Base-by-base conservation (phyloP, 768 basidiomycete genomes). In the Dacryopinax spathularia region DNA sequence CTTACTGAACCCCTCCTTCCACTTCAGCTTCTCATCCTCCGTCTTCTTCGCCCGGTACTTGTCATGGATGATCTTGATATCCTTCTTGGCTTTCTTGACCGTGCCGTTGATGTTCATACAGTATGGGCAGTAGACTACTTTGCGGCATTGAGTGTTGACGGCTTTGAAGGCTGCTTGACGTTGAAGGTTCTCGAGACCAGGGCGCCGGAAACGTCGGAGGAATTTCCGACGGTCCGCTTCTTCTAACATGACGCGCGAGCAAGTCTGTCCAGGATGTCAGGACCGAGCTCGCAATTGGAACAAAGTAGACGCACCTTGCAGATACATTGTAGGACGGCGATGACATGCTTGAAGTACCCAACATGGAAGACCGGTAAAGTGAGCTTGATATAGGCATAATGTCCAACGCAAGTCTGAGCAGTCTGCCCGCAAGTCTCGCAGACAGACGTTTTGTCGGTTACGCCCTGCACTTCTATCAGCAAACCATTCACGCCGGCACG, bases 301-400 rank as follows among this genome's bases (percentile, higher is more conserved):
- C 1, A 60, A 5, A 31, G 39, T 16, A 2, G 43, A 68, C 80
- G 62, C 66, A 92, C 94, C 78, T 99, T 99, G 82, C 96, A 99
- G 67, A 98, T 93, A 68, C 89, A 88, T 72, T 98, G 96, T 1
- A 98, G 81, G 67, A 98, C 88, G 27, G 83, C 82, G 65, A 98
- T 91, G 18, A 88, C 91, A 68, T 97, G 93, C 73, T 93, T 90
- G 79, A 99, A 98, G 75, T 91, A 99, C 6, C 96, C 96, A 63
- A 98, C 91, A 72, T 99, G 96, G 73, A 98, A 99, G 20, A 98
- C 94, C 0, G 96, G 96, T 20, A 99, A 85, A 33, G 88, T 85
- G 41, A 99, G 81, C 75, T 96, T 97, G 77, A 99, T 97, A 76
- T 98, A 98, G 3, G 94, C 94, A 73, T 96, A 98, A 74, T 99